phyloP scores from a whole-genome alignment of 2,329 filamentous ascomycete genomes.

The Botryosphaeria dothidea region DNA sequence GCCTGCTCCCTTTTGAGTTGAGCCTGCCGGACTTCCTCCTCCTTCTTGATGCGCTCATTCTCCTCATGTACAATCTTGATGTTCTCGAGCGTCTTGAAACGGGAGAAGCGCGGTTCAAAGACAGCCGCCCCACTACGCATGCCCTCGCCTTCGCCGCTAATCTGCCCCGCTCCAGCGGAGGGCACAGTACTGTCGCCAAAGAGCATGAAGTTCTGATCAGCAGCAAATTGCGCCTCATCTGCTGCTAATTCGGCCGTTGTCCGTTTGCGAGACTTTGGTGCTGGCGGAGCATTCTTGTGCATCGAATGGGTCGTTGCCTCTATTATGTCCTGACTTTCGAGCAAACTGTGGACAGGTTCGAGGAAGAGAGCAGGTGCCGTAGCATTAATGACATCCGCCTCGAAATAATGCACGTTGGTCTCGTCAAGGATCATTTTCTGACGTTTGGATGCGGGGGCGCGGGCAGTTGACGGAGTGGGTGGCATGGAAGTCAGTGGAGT shows the following conservation, averaged over 20 bases:
- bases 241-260: constrained; percentile 94
- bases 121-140: constrained; percentile 64
- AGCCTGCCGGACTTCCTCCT: constrained; percentile 57
- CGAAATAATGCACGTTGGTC: constrained; percentile 70
- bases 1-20: constrained; percentile 29
- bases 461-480: constrained; percentile 58
- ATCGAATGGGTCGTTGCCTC: constrained; percentile 73
- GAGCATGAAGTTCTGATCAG: constrained; percentile 90
- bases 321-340: constrained; percentile 71
- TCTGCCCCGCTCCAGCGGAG: constrained; percentile 55
- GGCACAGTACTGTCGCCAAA: constrained; percentile 82
- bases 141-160: constrained; percentile 67
- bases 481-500: constrained; percentile 60
- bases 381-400: constrained; percentile 72
- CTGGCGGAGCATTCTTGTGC: constrained; percentile 73
- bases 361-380: constrained; percentile 76
- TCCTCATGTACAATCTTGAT: constrained; percentile 79
- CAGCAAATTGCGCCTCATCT: constrained; percentile 87
- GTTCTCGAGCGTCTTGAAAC: constrained; percentile 86
- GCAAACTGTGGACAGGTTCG: constrained; percentile 69
- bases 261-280: constrained; percentile 86
- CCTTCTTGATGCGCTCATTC: constrained; percentile 56
- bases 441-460: constrained; percentile 67
- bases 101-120: constrained; percentile 84
- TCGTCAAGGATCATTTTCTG: constrained; percentile 76